Evolutionary conservation across 345 rosid genomes (phyloP), one percentile per base, ranked within the genome.

Genomic region (Physaria fendleri): DNA sequence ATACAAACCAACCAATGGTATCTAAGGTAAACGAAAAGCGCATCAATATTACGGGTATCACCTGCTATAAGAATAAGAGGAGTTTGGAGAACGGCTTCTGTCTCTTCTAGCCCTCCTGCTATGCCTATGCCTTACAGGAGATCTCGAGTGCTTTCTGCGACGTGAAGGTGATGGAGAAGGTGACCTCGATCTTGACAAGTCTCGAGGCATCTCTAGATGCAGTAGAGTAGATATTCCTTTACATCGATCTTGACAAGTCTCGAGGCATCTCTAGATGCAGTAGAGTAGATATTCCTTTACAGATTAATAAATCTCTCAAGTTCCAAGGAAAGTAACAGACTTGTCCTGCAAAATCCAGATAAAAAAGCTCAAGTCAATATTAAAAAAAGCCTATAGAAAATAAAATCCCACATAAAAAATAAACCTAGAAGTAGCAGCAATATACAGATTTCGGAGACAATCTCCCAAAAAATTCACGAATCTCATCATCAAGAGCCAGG

Each of bases 31-130:
- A 65, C 13, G 24, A 41, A 45, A 21, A 62, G 64, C 39, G 63
- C 1, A 32, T 12, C 37, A 29, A 24, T 16, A 59, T 0, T 0
- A 23, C 2, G 6, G 67, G 80, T 87, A 79, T 82, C 95, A 91
- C 98, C 98, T 91, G 92, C 87, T 88, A 75, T 73, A 50, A 10
- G 88, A 77, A 76, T 81, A 74, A 29, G 91, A 82, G 3, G 90
- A 74, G 74, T 85, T 81, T 4, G 95, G 98, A 49, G 92, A 85
- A 28, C 61, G 78, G 82, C 95, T 88, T 69, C 84, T 74, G 46
- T 91, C 96, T 71, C 88, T 78, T 63, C 92, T 76, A 56, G 82
- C 83, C 74, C 86, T 82, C 76, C 86, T 74, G 75, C 84, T 82
- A 75, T 82, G 77, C 74, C 85, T 81, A 68, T 75, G 72, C 50